Evolutionary conservation across 768 basidiomycete genomes (phyloP).

Genomic region (Boletus eberwhitei): DNA sequence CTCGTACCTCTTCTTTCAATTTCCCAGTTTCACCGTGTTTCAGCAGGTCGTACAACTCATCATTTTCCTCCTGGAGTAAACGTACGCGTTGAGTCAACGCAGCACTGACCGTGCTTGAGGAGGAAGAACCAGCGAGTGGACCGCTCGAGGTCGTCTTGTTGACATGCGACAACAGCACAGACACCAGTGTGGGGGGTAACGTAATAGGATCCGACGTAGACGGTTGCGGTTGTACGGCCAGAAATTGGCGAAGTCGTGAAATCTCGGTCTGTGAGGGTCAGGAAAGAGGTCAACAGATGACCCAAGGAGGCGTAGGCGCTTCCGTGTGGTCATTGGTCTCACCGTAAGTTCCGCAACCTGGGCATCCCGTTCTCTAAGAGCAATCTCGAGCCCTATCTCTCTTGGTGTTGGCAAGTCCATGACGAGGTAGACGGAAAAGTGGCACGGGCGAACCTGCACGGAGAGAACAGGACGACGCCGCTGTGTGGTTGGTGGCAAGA

Average conservation of each 20-base stretch:
- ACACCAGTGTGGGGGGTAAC: slow-evolving; percentile 66
- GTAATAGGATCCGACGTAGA: slow-evolving; percentile 61
- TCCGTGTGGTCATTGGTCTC: slow-evolving; percentile 32
- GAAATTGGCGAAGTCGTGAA: slow-evolving; percentile 60
- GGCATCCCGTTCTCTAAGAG: slow-evolving; percentile 71
- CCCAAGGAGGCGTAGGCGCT: slow-evolving; percentile 19
- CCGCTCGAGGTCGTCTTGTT: slow-evolving; percentile 37
- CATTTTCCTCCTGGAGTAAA: slow-evolving; percentile 81
- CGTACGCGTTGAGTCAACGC: slow-evolving; percentile 73
- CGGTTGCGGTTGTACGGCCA: slow-evolving; percentile 55
- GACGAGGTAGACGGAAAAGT: slow-evolving; percentile 15
- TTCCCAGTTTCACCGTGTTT: slow-evolving; percentile 74
- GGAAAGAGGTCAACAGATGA: slow-evolving; percentile 18
- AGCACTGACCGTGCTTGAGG: slow-evolving; percentile 57
- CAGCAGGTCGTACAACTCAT: slow-evolving; percentile 76
- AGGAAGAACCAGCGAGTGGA: slow-evolving; percentile 32
- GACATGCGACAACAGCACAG: slow-evolving; percentile 67
- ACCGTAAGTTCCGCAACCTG: slow-evolving; percentile 73
- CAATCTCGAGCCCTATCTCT: slow-evolving; percentile 78
- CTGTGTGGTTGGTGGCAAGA: slow-evolving; percentile 32
- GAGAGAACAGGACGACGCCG: slow-evolving; percentile 16
- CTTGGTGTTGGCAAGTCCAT: slow-evolving; percentile 74
- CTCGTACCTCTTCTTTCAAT: slow-evolving; percentile 77
- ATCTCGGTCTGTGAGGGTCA: slow-evolving; percentile 61
- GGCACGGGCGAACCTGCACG: slow-evolving; percentile 11